phyloP scores from a whole-genome alignment of 129 eudicot species.

The Apium graveolens region DNA sequence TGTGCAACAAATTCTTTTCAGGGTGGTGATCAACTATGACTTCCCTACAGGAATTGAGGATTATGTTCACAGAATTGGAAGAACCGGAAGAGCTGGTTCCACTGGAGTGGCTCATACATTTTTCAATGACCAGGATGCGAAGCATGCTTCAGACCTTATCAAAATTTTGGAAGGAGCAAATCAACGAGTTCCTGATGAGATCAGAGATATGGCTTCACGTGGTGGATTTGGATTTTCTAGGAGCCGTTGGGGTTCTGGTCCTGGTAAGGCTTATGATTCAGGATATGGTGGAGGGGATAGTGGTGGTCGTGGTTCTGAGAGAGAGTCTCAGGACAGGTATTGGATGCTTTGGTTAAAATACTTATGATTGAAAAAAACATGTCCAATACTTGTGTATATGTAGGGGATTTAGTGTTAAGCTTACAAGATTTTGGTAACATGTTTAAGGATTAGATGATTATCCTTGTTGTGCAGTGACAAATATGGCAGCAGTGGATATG shows the following conservation, averaged over 20 bases:
- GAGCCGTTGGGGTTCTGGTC: conserved; percentile 70
- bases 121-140: conserved; percentile 70
- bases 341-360: not conserved
- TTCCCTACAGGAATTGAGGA: conserved; percentile 97
- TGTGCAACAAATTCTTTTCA: conserved; percentile 16
- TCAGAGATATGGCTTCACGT: conserved; percentile 82
- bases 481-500: conserved; percentile 18
- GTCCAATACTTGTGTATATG: not conserved
- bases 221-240: conserved; percentile 79
- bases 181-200: conserved; percentile 70
- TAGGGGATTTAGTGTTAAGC: not conserved
- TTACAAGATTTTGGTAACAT: not conserved
- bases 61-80: conserved; percentile 95
- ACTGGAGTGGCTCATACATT: conserved; percentile 90
- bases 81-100: conserved; percentile 99
- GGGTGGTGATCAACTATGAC: conserved; percentile 93
- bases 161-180: conserved; percentile 90
- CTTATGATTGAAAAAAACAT: not conserved
- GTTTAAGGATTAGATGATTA: not conserved
- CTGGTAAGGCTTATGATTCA: conserved; percentile 40
- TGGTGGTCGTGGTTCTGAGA: conserved; percentile 20
- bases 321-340: conserved; percentile 25
- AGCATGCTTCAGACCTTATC: conserved; percentile 73
- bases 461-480: conserved; percentile 17
- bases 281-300: conserved; percentile 35